These are phyloP conservation scores for Calonectria ilicicola DNA, from an alignment of 2,329 filamentous ascomycete genomes.

Conservation along the genomic window DNA sequence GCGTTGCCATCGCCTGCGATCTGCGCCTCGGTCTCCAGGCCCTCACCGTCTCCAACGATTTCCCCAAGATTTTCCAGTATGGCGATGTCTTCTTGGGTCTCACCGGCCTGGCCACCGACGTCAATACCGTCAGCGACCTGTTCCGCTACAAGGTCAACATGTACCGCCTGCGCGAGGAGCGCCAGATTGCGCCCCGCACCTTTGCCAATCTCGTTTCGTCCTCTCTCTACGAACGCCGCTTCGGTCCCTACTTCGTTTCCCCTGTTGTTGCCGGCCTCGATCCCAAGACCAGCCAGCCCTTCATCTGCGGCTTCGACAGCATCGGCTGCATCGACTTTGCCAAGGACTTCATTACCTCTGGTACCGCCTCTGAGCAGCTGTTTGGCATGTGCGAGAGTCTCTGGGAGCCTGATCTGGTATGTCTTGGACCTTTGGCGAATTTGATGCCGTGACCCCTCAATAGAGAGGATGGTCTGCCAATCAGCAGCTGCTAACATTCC, in stretches of 20 bases:
- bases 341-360: slow-evolving; percentile 98
- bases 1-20: slow-evolving; percentile 98
- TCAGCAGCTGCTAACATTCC: slow-evolving; percentile 34
- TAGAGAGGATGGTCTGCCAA: neutral
- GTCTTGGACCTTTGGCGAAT: slow-evolving; percentile 47
- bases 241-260: slow-evolving; percentile 96
- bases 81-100: slow-evolving; percentile 95
- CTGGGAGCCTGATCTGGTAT: slow-evolving; percentile 96
- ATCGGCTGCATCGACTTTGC: slow-evolving; percentile 99
- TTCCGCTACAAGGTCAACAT: slow-evolving; percentile 99
- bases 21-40: slow-evolving; percentile 96
- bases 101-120: slow-evolving; percentile 95
- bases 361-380: slow-evolving; percentile 95
- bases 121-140: slow-evolving; percentile 92
- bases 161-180: slow-evolving; percentile 98
- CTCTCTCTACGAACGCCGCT: slow-evolving; percentile 93
- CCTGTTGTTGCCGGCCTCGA: slow-evolving; percentile 96
- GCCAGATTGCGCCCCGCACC: slow-evolving; percentile 92
- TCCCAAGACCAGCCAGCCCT: slow-evolving; percentile 91
- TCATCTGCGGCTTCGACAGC: slow-evolving; percentile 99
- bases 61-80: slow-evolving; percentile 99
- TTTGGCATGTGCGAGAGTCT: slow-evolving; percentile 98
- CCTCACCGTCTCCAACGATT: slow-evolving; percentile 99
- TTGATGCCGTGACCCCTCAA: neutral
- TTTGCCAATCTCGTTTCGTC: slow-evolving; percentile 96